Evolutionary conservation across 306 rosid species (phyloP).

Genomic region (Prunus mira): DNA sequence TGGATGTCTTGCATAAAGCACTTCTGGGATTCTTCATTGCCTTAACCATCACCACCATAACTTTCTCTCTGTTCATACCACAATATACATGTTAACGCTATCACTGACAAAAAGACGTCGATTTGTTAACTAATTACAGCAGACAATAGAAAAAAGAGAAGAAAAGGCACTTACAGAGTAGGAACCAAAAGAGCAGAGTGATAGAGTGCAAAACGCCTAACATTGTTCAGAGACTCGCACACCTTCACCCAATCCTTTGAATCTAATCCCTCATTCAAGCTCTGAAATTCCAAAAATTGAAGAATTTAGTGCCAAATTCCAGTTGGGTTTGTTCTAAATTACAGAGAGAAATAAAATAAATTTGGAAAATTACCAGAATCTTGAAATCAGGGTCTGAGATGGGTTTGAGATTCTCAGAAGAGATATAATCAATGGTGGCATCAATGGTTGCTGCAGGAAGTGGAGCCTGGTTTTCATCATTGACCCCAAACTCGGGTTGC

Average conservation of each 20-base stretch:
- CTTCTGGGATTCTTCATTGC: constrained; percentile 93
- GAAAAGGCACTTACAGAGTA: constrained; percentile 20
- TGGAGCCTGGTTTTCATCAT: constrained; percentile 60
- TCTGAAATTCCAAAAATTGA: constrained; percentile 30
- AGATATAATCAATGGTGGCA: constrained; percentile 58
- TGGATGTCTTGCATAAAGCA: constrained; percentile 89
- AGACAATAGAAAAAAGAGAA: not conserved
- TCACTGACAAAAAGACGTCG: not conserved
- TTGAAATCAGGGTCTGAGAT: constrained; percentile 58
- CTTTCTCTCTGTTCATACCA: constrained; percentile 50
- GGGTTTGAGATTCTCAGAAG: constrained; percentile 70
- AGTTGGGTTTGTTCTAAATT: constrained; percentile 10
- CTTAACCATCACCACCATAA: constrained; percentile 61
- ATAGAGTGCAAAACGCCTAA: constrained; percentile 63
- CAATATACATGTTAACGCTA: constrained; percentile 15
- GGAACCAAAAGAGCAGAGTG: constrained; percentile 61
- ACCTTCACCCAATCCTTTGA: constrained; percentile 79
- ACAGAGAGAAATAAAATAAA: not conserved
- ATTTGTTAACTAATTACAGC: not conserved
- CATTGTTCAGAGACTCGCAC: constrained; percentile 69
- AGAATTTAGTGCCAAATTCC: not conserved
- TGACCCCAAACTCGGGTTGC: constrained; percentile 28
- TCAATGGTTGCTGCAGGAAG: constrained; percentile 45
- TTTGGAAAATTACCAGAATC: constrained; percentile 37
- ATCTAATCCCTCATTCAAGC: constrained; percentile 55